A percentile compares a stretch with the other conserved stretches of the same genome.
phyloP scores from a whole-genome alignment of 225 moss, liverwort and hornwort genomes.

The Pseudisothecium myosuroides region DNA sequence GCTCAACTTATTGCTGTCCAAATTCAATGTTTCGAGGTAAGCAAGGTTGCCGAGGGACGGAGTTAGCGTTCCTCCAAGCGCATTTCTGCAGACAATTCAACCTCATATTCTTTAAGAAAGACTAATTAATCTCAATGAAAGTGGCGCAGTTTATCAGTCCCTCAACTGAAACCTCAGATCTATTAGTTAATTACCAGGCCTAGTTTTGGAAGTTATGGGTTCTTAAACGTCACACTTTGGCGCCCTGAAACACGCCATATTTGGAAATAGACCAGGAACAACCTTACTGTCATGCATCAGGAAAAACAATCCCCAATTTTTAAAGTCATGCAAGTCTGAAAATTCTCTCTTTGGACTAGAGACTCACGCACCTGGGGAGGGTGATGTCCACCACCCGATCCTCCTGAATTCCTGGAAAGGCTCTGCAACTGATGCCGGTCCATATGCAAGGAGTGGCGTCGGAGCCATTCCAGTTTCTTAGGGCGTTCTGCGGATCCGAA shows the following conservation, averaged over 20 bases:
- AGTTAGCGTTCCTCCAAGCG: constrained; percentile 41
- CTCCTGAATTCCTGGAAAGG: neutral
- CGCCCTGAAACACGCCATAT: neutral
- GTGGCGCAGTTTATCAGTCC: neutral
- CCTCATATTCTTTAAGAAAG: neutral
- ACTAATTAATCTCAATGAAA: neutral
- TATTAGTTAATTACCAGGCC: no score
- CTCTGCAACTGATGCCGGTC: constrained; percentile 37
- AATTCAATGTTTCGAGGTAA: constrained; percentile 17
- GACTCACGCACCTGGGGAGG: constrained; percentile 17
- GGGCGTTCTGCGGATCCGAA: constrained; percentile 11
- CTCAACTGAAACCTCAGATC: neutral
- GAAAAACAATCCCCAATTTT: neutral
- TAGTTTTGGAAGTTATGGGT: neutral
- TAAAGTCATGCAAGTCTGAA: neutral
- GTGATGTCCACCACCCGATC: constrained; percentile 14
- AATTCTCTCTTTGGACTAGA: neutral
- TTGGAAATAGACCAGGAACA: neutral
- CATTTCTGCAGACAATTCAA: neutral
- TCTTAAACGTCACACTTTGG: neutral
- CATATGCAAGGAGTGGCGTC: constrained; percentile 46
- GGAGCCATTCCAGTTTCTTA: constrained; percentile 22
- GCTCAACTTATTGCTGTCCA: constrained; percentile 24
- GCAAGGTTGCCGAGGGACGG: constrained; percentile 40
- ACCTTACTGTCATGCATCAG: neutral